Evolutionary conservation across 768 basidiomycete genomes (phyloP).

Genomic region (Termitomyces sp.): DNA sequence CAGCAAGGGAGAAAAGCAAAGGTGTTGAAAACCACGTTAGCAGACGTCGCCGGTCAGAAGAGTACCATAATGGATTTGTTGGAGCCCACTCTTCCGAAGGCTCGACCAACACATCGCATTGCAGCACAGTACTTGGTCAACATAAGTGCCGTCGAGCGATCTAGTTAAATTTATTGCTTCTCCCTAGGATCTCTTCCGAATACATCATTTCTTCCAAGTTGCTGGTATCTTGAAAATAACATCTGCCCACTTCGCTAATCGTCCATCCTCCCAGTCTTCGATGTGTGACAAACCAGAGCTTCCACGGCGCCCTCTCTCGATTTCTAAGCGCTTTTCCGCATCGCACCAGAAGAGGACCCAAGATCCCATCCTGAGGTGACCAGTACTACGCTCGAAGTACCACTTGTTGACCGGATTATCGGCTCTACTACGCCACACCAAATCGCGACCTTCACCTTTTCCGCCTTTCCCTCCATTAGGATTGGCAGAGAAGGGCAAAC

Average conservation of each 20-base stretch:
- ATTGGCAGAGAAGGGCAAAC: conserved; percentile 89
- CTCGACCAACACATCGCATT: conserved; percentile 7
- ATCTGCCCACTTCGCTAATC: conserved; percentile 63
- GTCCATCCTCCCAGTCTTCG: conserved; percentile 71
- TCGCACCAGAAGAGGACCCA: conserved; percentile 99
- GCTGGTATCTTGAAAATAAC: conserved; percentile 70
- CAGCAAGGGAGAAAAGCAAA: conserved; percentile 24
- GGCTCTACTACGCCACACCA: conserved; percentile 91
- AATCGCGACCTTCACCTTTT: conserved; percentile 82
- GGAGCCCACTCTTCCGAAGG: conserved; percentile 12
- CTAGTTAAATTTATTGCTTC: not conserved
- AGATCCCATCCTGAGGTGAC: conserved; percentile 76
- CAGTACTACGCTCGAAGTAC: conserved; percentile 96
- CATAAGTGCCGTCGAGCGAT: not conserved
- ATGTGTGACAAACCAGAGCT: conserved; percentile 64
- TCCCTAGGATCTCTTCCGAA: not conserved
- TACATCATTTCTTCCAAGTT: conserved; percentile 53
- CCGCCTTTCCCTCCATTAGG: conserved; percentile 92
- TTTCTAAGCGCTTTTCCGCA: conserved; percentile 78
- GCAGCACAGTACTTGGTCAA: not conserved
- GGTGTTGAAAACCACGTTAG: conserved; percentile 21
- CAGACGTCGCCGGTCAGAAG: conserved; percentile 23
- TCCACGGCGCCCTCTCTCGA: conserved; percentile 58
- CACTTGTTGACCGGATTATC: conserved; percentile 98
- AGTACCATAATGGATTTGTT: conserved; percentile 18